Percentiles rank a stretch among this genome's conserved stretches.
Conservation (phyloP, 2,329 filamentous ascomycete species). For the Daldinia sp. region DNA sequence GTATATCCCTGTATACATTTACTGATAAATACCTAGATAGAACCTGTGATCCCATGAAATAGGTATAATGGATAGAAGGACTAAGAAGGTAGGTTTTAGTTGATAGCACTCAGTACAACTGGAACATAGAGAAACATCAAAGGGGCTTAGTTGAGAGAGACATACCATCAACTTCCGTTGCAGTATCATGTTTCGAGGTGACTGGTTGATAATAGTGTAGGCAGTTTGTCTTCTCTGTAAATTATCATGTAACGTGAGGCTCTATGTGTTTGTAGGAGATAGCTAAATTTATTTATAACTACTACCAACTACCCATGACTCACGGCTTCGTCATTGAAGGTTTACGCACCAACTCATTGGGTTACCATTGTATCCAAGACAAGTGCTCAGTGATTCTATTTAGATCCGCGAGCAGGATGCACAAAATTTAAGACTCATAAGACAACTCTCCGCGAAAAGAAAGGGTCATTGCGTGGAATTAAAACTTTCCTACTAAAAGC, state of each 20-base stretch:
- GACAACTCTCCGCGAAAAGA: constrained; percentile 27
- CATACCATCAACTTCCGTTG: background rate
- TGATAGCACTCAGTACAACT: background rate
- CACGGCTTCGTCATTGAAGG: constrained; percentile 13
- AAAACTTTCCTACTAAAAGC: background rate
- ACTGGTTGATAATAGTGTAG: no score
- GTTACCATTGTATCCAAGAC: constrained; percentile 28
- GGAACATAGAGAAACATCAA: background rate
- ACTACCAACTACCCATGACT: background rate
- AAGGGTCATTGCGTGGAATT: constrained; percentile 6
- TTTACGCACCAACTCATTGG: constrained; percentile 11
- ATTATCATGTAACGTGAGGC: no score
- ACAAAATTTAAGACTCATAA: constrained; percentile 4
- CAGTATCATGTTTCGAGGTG: no score
- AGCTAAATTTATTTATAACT: background rate
- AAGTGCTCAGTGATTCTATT: constrained; percentile 17
- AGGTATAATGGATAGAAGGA: background rate
- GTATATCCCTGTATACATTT: no score
- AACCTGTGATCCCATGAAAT: background rate
- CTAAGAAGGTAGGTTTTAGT: background rate
- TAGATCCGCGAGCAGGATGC: constrained; percentile 9
- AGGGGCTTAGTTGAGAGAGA: background rate
- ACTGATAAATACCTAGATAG: background rate
- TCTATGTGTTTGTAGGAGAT: background rate
- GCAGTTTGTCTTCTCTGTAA: no score